These are phyloP conservation scores for Candida loeiensis DNA, from an alignment of 805 yeast genomes.

Conservation along the genomic window DNA sequence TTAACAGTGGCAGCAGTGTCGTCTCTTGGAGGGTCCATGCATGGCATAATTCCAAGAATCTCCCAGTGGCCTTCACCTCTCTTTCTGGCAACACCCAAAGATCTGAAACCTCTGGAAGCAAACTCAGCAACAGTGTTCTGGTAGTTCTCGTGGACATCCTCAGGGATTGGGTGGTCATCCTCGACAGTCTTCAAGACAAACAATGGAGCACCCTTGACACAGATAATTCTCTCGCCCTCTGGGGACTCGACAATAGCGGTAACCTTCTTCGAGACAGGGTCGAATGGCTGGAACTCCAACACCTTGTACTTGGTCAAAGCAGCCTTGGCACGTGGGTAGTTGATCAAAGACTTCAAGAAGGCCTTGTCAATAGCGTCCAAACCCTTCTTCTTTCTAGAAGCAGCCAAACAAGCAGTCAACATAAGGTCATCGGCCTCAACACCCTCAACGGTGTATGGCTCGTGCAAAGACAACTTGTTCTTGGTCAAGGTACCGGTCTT, in stretches of 20 bases:
- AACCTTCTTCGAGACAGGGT: conserved; percentile 96
- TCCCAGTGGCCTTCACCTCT: conserved; percentile 99
- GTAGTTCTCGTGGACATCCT: conserved; percentile 88
- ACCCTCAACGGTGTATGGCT: conserved; percentile 97
- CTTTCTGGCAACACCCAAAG: conserved; percentile 98
- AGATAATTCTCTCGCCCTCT: conserved; percentile 88
- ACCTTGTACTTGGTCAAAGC: conserved; percentile 93
- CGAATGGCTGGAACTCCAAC: conserved; percentile 94
- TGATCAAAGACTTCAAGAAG: conserved; percentile 84
- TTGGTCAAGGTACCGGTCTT: conserved; percentile 97
- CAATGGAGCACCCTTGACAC: conserved; percentile 98
- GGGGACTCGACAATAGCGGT: conserved; percentile 94
- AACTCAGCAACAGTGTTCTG: conserved; percentile 97
- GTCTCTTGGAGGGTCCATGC: conserved; percentile 98
- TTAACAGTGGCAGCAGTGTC: conserved; percentile 92
- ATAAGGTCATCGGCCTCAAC: conserved; percentile 93
- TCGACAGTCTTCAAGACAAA: conserved; percentile 95
- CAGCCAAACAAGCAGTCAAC: conserved; percentile 97
- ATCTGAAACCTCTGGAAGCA: conserved; percentile 97
- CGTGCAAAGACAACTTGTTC: conserved; percentile 92
- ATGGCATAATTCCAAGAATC: conserved; percentile 96
- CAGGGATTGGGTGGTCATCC: conserved; percentile 95
- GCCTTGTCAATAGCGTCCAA: conserved; percentile 96
- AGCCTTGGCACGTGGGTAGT: conserved; percentile 88
- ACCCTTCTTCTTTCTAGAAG: conserved; percentile 97